Base-by-base conservation (phyloP, 1,139 yeast genomes). In the Magnusiomyces magnusii region DNA sequence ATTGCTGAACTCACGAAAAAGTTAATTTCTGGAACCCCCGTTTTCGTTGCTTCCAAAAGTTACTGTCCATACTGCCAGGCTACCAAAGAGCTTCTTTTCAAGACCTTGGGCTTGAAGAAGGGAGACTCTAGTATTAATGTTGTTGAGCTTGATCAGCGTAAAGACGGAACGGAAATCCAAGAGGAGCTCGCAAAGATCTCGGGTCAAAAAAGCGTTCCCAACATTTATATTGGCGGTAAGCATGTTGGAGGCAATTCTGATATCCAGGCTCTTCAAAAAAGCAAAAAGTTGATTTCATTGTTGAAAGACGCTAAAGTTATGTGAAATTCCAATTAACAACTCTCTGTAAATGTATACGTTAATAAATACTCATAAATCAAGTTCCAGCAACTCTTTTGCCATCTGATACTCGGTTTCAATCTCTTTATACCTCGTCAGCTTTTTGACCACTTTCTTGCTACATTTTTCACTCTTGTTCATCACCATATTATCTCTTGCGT, bases 231-330 rank as follows among this genome's bases (percentile, higher is more conserved):
- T 72, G 85, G 80, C 57, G 97, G 97, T 61, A 80, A 90, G 75
- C 97, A 90, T 77, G 83, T 93, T 68, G 99, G 99, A 63, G 99
- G 99, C 62, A 88, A 90, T 80, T 85, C 92, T 56, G 96, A 87
- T 67, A 78, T 92, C 63, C 95, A 89, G 76, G 76, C 78, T 53
- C 78, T 85, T 72, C 76, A 78, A 61, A 66, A 69, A 36, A 60
- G 67, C 50, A 81, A 80, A 59, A 64, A 76, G 65, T 68, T 79
- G 59, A 52, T 76, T 56, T 66, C 62, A 15, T 59, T 76, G 60
- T 66, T 78, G 61, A 58, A 57, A 51, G 44, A 39, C 19, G 44
- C 19, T 25, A 60, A 56, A 25, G 57, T 57, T 47, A 50, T 62
- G 15, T 59, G n/a, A n/a, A n/a, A n/a, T n/a, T n/a, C n/a, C n/a